These are phyloP conservation scores for Balakata baccata DNA, from an alignment of 345 rosid genomes.

Conservation along the genomic window DNA sequence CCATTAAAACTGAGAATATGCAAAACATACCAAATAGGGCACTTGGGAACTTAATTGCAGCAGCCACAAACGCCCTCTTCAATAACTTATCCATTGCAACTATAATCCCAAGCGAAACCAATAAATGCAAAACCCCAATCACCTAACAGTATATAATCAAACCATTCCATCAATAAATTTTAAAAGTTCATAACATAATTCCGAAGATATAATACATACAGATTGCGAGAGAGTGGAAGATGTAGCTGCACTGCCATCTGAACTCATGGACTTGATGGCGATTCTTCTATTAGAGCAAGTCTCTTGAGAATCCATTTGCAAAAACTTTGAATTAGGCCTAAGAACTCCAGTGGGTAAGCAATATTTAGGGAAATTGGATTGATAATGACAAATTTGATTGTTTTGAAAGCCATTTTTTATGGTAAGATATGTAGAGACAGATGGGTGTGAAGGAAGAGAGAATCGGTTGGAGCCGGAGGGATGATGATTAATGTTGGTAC, in stretches of 20 bases:
- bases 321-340: constrained; percentile 33
- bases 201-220: constrained; percentile 24
- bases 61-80: constrained; percentile 71
- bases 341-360: constrained; percentile 10
- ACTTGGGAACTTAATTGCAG: constrained; percentile 93
- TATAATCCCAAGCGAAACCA: constrained; percentile 75
- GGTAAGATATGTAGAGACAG: neutral
- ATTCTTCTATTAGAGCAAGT: constrained; percentile 25
- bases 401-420: constrained; percentile 18
- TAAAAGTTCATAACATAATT: neutral
- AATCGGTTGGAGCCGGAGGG: constrained; percentile 21
- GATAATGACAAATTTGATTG: constrained; percentile 10
- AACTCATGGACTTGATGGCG: constrained; percentile 37
- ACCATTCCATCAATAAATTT: neutral
- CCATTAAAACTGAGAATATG: constrained; percentile 68
- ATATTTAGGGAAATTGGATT: constrained; percentile 10
- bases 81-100: constrained; percentile 70
- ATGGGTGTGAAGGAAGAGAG: constrained; percentile 17
- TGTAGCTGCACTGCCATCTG: constrained; percentile 37
- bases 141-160: constrained; percentile 35
- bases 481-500: constrained; percentile 18
- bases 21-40: constrained; percentile 97
- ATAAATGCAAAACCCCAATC: constrained; percentile 58
- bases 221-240: constrained; percentile 44
- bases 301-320: constrained; percentile 39